Percentiles rank a stretch among this genome's conserved stretches.
phyloP scores from a whole-genome alignment of 2,329 filamentous ascomycete genomes.

The Beauveria pseudobassiana region DNA sequence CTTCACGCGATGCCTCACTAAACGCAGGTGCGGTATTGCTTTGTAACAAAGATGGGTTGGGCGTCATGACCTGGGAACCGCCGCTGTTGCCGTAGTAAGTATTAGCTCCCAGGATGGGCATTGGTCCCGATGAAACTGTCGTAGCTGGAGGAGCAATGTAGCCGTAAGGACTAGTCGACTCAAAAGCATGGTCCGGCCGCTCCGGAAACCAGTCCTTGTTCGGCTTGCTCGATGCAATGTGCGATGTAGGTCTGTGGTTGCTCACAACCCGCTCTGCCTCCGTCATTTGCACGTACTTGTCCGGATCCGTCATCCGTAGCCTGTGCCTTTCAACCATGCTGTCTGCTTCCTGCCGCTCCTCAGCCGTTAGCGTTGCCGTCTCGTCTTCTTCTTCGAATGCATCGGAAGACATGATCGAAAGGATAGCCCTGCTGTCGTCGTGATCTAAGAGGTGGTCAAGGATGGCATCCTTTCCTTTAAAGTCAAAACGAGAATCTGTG shows the following conservation, averaged over 20 bases:
- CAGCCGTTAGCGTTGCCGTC: conserved; percentile 43
- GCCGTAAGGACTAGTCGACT: conserved; percentile 1
- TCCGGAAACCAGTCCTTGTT: background rate
- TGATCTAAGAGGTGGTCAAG: conserved; percentile 42
- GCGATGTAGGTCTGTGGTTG: background rate
- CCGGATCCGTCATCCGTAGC: conserved; percentile 26
- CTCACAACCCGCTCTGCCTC: background rate
- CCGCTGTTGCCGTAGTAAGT: background rate
- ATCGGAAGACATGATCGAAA: conserved; percentile 58
- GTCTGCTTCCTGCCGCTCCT: conserved; percentile 52
- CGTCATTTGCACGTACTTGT: conserved; percentile 21
- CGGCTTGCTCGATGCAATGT: conserved; percentile 1
- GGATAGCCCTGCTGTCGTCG: conserved; percentile 33
- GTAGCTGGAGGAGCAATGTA: background rate
- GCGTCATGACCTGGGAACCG: too few relatives aligned
- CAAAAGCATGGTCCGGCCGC: background rate
- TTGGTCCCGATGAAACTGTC: background rate
- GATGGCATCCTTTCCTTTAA: conserved; percentile 55
- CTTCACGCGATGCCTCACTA: background rate
- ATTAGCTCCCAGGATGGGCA: background rate
- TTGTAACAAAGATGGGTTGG: conserved; percentile 7
- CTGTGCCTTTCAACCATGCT: conserved; percentile 25
- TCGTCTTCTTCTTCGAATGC: conserved; percentile 65
- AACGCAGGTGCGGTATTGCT: background rate
- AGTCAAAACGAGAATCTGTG: conserved; percentile 31